Evolutionary conservation across 1,284 basidiomycete species (phyloP).

Genomic region (Ceratobasidium papillatum): DNA sequence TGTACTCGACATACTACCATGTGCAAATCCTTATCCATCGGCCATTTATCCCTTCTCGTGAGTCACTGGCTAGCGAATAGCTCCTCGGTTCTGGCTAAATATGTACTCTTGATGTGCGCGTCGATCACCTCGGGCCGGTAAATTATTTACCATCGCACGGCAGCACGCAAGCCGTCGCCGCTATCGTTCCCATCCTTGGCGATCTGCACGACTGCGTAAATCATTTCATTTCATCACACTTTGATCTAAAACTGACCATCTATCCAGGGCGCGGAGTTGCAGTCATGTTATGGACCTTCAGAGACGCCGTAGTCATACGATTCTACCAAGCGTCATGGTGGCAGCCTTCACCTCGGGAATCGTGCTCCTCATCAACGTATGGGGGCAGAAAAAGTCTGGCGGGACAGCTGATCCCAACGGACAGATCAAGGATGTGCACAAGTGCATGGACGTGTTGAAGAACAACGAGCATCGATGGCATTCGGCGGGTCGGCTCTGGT

Average conservation of each 20-base stretch:
- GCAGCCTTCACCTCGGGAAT: conserved; percentile 70
- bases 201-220: conserved; percentile 78
- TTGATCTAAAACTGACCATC: not conserved
- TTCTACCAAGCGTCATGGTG: conserved; percentile 41
- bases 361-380: conserved; percentile 76
- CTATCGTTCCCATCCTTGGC: conserved; percentile 76
- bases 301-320: conserved; percentile 51
- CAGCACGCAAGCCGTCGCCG: conserved; percentile 61
- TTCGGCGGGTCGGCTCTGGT: conserved; percentile 60
- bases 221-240: not conserved
- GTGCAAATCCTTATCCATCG: conserved; percentile 82
- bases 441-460: conserved; percentile 70
- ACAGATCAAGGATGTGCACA: conserved; percentile 74
- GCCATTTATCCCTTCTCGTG: conserved; percentile 76
- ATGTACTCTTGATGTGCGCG: conserved; percentile 50
- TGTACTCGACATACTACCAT: conserved; percentile 76
- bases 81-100: not conserved
- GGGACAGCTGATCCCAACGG: conserved; percentile 63
- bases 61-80: not conserved
- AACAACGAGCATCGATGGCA: conserved; percentile 64
- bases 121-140: conserved; percentile 49
- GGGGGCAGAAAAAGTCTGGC: conserved; percentile 72
- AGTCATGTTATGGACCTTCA: conserved; percentile 73
- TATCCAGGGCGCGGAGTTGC: conserved; percentile 67
- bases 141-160: conserved; percentile 16